Evolutionary conservation across 2,329 filamentous ascomycete genomes (phyloP), one percentile per base, ranked within the genome.

Genomic region (Trichoderma sp.): DNA sequence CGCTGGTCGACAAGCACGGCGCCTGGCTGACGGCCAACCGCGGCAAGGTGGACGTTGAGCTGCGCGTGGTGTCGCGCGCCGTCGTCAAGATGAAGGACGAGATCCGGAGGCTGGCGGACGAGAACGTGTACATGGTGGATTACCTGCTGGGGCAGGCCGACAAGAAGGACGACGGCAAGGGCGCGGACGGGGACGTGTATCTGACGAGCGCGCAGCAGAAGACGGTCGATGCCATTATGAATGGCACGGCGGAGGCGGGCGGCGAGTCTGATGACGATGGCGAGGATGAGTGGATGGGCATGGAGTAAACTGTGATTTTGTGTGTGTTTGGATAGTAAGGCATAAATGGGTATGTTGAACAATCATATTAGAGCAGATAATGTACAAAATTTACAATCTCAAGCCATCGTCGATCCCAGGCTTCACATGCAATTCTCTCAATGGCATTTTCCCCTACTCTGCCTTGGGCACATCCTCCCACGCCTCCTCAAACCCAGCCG

Each of bases 111-210:
- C 78, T 97, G 68, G 91, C 91, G 0, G 93, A 97, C 71, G 90
- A 93, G 75, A 98, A 97, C 72, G 83, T 90, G 59, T 96, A 96
- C 78, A 90, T 90, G 76, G 88, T 97, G 62, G 92, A 96, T 73
- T 97, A 96, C 73, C 80, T 97, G 39, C 77, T 87, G 7, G 81
- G 81, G 1, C 84, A 87, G 74, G 81, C 81, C 7, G 70, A 70
- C 43, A 73, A 69, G 57, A 70, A 71, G 17, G 74, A 72, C 55
- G 67, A 64, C 12, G 34, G 34, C 65, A 50, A 66, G 43, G 50
- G 70, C 19, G 41, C 10, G 14, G 39, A 51, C 39, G 50, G 41
- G n/a, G 41, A 63, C 28, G 68, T 56, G 55, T n/a, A 51, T n/a
- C 24, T 62, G 39, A 65, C 63, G 1, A 60, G 39, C 57, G 14